A percentile compares a stretch with the other conserved stretches of the same genome.
Evolutionary conservation across 2,329 filamentous ascomycete genomes (phyloP).

Genomic region (Phyllosticta ampelicida): DNA sequence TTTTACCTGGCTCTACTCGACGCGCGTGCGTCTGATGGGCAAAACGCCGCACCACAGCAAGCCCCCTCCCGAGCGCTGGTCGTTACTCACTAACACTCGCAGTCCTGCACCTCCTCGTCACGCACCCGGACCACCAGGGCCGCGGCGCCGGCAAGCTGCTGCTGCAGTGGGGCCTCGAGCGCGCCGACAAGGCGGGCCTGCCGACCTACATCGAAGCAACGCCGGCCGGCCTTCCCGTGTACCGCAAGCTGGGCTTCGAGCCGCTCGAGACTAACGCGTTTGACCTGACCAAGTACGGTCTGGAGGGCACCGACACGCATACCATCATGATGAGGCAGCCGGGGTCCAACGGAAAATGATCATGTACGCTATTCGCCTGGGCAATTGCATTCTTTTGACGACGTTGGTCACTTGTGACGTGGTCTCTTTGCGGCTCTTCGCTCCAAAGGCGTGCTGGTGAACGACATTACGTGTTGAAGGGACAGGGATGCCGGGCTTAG

Average conservation of each 20-base stretch:
- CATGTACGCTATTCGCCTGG: not conserved
- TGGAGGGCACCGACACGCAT: constrained; percentile 18
- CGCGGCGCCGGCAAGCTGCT: constrained; percentile 6
- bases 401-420: too few relatives aligned
- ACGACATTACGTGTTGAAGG: too few relatives aligned
- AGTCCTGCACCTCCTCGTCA: constrained; percentile 9
- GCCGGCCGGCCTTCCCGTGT: constrained; percentile 27
- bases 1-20: constrained; percentile 1
- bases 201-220: constrained; percentile 31
- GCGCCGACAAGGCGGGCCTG: constrained; percentile 26
- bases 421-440: too few relatives aligned
- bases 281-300: constrained; percentile 21
- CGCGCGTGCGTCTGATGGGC: not conserved
- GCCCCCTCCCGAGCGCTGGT: not conserved
- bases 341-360: not conserved
- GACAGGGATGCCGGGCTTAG: too few relatives aligned
- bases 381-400: too few relatives aligned
- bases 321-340: constrained; percentile 22
- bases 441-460: too few relatives aligned
- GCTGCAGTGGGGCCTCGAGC: constrained; percentile 7
- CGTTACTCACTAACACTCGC: constrained; percentile 19
- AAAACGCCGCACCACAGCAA: constrained; percentile 9
- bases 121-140: constrained; percentile 8
- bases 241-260: constrained; percentile 20
- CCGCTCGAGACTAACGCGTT: constrained; percentile 16